Evolutionary conservation across 1,139 yeast genomes (phyloP), one percentile per base, ranked within the genome.

Genomic region (Yamadazyma membranifaciens): DNA sequence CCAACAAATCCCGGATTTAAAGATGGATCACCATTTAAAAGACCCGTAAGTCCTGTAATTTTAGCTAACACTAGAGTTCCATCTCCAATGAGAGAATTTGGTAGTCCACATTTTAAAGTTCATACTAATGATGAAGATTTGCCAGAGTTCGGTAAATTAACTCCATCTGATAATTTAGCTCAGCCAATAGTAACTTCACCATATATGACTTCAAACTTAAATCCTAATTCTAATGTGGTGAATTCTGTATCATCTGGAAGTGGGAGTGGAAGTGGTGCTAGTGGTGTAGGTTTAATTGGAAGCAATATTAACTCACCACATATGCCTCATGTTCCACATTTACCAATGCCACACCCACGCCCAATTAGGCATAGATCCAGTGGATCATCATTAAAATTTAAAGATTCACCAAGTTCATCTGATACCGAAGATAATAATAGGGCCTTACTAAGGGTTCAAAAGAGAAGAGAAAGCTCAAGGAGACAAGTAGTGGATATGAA

Each of bases 331-430:
- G 29, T 9, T 26, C 29, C n/a, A 26, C 31, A 25, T 25, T 25
- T 12, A 28, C 31, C 31, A 28, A 25, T 25, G 12, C 12, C 28
- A 7, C 11, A 20, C 13, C 28, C 30, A 10, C 39, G 22, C n/a
- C 41, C 41, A 24, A 37, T 48, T 11, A 41, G 55, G 20, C 63
- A 65, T 22, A 48, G 69, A 29, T 47, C 62, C 6, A 62, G 68
- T n/a, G 37, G 44, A 24, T 29, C 64, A 54, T 39, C 53, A 56
- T 30, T 37, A 27, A 38, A 39, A 9, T 48, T 55, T 30, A 56
- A 41, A 36, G 83, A 81, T 48, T 80, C 87, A 1, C 84, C 89
- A 0, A 75, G 80, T 3, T 78, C 83, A 34, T 82, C 91, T 1
- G 92, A 85, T 52, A 80, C 75, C 4, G 94, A 85, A 51, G 91